Conservation (phyloP, 495 filamentous ascomycete species). For the Cercophora newfieldiana region DNA sequence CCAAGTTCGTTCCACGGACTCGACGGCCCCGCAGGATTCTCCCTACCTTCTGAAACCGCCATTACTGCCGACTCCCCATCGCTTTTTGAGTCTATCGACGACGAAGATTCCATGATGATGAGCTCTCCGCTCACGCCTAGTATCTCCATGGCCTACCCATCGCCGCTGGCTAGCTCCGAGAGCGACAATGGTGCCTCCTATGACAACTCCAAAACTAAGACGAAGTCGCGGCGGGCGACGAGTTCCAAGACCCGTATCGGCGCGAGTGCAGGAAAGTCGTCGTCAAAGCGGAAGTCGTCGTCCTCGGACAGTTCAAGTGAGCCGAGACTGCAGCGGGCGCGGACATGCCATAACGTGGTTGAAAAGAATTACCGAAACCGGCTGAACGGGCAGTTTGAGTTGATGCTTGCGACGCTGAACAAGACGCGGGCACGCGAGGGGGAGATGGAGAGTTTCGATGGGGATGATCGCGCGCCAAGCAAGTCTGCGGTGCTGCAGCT, state of each 20-base stretch:
- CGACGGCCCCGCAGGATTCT: not conserved
- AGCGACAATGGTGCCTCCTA: not conserved
- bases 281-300: not conserved
- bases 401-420: slow-evolving; percentile 13
- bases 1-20: not conserved
- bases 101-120: not conserved
- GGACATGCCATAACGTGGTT: slow-evolving; percentile 22
- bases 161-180: not conserved
- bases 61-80: not conserved
- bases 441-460: slow-evolving; percentile 1
- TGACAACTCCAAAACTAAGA: not conserved
- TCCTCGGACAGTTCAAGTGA: not conserved
- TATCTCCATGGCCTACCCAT: not conserved
- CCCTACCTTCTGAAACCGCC: not conserved
- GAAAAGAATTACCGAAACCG: slow-evolving; percentile 30
- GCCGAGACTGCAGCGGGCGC: not conserved
- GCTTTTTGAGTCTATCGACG: not conserved
- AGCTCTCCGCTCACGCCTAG: not conserved
- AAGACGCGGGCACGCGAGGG: not conserved
- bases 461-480: slow-evolving; percentile 10
- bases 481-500: slow-evolving; percentile 26
- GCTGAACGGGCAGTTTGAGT: slow-evolving; percentile 24
- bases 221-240: not conserved
- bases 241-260: too few species aligned
- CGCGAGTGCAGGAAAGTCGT: not conserved